These are phyloP conservation scores for Wallacemonas sp. DNA, from an alignment of 208 protist genomes.

Conservation along the genomic window DNA sequence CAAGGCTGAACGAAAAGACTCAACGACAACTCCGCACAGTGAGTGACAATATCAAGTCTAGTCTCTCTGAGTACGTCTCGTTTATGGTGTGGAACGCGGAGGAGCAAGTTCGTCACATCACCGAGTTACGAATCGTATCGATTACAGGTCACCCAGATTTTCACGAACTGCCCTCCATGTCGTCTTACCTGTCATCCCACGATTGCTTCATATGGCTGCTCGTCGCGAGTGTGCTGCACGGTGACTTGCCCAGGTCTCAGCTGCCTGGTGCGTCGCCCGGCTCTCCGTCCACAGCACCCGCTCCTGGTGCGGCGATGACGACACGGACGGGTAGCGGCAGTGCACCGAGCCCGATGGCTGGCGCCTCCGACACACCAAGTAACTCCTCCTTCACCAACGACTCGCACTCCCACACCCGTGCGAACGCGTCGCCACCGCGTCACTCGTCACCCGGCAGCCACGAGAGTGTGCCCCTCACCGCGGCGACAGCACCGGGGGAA, in stretches of 20 bases:
- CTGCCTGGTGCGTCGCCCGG: not conserved
- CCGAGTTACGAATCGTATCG: slow-evolving; percentile 2
- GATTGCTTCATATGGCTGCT: slow-evolving; percentile 49
- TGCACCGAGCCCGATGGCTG: not conserved
- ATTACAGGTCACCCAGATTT: slow-evolving; percentile 21
- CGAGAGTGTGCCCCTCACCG: not conserved
- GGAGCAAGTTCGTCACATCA: slow-evolving; percentile 32
- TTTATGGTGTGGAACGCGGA: slow-evolving; percentile 39
- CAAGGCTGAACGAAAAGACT: slow-evolving; percentile 3
- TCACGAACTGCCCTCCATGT: slow-evolving; percentile 24
- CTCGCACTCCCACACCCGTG: not conserved
- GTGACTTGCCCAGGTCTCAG: not conserved
- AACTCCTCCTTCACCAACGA: not conserved
- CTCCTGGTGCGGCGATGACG: not conserved
- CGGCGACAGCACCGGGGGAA: not conserved
- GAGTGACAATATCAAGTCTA: slow-evolving; percentile 2
- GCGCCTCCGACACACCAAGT: not conserved
- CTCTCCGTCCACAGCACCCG: not conserved
- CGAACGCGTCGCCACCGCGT: not conserved
- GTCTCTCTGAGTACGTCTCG: slow-evolving; percentile 14
- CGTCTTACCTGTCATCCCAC: slow-evolving; percentile 27
- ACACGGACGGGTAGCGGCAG: not conserved
- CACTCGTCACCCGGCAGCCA: not conserved
- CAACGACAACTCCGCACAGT: slow-evolving; percentile 5
- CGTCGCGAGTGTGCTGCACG: slow-evolving; percentile 20